Percentiles rank a stretch among this genome's conserved stretches.
phyloP scores from a whole-genome alignment of 2,329 filamentous ascomycete genomes.

The Penicillium brevicompactum region DNA sequence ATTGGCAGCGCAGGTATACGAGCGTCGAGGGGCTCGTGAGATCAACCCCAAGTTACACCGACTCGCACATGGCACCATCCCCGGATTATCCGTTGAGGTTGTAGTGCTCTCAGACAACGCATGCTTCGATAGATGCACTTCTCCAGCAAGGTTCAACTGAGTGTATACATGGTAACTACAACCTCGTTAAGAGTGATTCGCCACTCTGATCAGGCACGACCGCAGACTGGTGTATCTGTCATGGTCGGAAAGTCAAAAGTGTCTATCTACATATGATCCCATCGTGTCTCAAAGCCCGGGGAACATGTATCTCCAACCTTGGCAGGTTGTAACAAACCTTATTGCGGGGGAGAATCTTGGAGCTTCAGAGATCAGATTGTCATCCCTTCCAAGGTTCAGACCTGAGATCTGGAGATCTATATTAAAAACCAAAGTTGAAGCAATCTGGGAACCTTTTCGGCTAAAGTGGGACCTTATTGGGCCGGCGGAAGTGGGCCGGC shows the following conservation, averaged over 20 bases:
- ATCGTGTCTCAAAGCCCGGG: conserved; percentile 11
- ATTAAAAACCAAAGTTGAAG: background rate
- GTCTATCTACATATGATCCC: conserved; percentile 2
- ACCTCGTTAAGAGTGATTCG: conserved; percentile 15
- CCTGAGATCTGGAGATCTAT: background rate
- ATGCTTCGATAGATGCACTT: background rate
- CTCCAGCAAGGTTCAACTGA: conserved; percentile 16
- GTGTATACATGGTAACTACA: background rate
- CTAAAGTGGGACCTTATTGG: background rate
- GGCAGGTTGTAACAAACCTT: background rate
- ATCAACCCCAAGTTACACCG: conserved; percentile 20
- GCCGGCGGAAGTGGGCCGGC: background rate
- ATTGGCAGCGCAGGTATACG: conserved; percentile 11
- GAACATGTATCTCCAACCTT: background rate
- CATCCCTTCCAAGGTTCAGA: background rate
- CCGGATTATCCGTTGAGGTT: background rate
- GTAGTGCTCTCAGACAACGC: background rate
- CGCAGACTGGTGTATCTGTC: background rate
- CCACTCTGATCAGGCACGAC: conserved; percentile 20
- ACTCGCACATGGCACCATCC: conserved; percentile 24
- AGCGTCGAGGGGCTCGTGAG: conserved; percentile 4
- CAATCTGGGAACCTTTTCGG: background rate
- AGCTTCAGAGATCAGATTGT: background rate
- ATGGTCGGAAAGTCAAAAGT: background rate
- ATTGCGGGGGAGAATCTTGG: background rate